Base-by-base conservation (phyloP, 2,329 filamentous ascomycete genomes). In the Aspergillus ruber region DNA sequence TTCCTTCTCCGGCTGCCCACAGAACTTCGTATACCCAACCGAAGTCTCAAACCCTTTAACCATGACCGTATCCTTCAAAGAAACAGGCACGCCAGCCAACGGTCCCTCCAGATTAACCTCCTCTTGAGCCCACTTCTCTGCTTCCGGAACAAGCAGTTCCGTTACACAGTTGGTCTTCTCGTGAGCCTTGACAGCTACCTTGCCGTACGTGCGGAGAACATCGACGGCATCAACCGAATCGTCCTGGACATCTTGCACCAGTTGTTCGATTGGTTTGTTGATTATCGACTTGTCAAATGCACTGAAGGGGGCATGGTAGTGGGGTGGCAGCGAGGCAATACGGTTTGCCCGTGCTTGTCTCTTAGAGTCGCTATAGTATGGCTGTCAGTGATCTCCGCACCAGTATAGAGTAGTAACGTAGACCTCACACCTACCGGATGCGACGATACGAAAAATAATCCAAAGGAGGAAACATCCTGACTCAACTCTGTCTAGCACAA, bases 111-210 rank as follows among this genome's bases (percentile, higher is more conserved):
- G 70, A 63, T 95, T 90, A 63, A 84, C 70, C 12, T 77, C 72
- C 18, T 73, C 74, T 23, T 76, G 69, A 12, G 74, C 65, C 88
- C 89, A 95, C 46, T 74, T 69, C 68, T 95, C 88, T 0, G 89
- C 88, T 47, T 85, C 84, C 0, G 81, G 76, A 33, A 96, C 78
- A 72, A 96, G 80, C 47, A 96, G 74, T 69, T 96, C 90, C 0
- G 91, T 96, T 10, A 94, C 71, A 62, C 88, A 94, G 66, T 96
- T 96, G 2, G 90, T 95, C 69, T 85, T 85, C 52, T 84, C 78
- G 32, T 96, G 91, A 1, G 89, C 90, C 61, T 83, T 85, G 45
- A 95, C 65, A 0, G 90, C 86, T 17, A 91, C 84, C 68, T 94
- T 95, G 60, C 86, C 86, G 65, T 96, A 97, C 9, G 89, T 83